phyloP scores from a whole-genome alignment of 2,329 filamentous ascomycete species.

The Byssothecium circinans region DNA sequence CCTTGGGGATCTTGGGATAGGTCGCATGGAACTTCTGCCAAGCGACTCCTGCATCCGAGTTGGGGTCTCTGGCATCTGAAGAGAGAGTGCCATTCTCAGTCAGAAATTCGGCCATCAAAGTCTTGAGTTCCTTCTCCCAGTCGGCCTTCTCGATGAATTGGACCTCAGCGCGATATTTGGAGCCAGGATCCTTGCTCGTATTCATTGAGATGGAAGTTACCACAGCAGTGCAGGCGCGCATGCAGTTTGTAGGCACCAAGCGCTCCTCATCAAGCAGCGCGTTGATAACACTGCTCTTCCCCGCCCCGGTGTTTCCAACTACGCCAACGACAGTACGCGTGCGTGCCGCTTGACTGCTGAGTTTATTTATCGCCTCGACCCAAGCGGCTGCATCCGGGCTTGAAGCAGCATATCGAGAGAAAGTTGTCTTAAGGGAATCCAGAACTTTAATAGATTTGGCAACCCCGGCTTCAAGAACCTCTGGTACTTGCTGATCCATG shows the following conservation, averaged over 20 bases:
- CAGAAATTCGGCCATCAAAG: constrained; percentile 54
- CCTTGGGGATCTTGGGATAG: constrained; percentile 48
- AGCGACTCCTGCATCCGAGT: constrained; percentile 53
- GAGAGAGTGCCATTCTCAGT: constrained; percentile 45
- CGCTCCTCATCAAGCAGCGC: constrained; percentile 64
- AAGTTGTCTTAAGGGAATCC: constrained; percentile 32
- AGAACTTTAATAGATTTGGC: constrained; percentile 43
- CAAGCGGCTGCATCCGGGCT: constrained; percentile 44
- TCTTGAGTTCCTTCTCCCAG: constrained; percentile 56
- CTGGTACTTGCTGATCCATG: constrained; percentile 31
- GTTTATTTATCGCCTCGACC: constrained; percentile 46
- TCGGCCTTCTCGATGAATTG: constrained; percentile 58
- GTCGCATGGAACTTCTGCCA: constrained; percentile 57
- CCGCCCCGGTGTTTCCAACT: constrained; percentile 63
- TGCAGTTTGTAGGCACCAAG: constrained; percentile 59
- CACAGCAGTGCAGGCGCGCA: constrained; percentile 64
- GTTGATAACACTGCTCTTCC: constrained; percentile 66
- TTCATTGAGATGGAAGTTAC: constrained; percentile 65
- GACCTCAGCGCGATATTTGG: constrained; percentile 58
- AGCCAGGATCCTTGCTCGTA: constrained; percentile 39
- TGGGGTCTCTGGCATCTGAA: constrained; percentile 43
- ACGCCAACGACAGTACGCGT: constrained; percentile 59
- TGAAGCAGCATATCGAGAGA: constrained; percentile 24
- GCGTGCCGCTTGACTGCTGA: constrained; percentile 44
- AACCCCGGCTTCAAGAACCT: constrained; percentile 46